Evolutionary conservation across 352 stramenopile species (phyloP).

Genomic region (Phytophthora pinifolia): DNA sequence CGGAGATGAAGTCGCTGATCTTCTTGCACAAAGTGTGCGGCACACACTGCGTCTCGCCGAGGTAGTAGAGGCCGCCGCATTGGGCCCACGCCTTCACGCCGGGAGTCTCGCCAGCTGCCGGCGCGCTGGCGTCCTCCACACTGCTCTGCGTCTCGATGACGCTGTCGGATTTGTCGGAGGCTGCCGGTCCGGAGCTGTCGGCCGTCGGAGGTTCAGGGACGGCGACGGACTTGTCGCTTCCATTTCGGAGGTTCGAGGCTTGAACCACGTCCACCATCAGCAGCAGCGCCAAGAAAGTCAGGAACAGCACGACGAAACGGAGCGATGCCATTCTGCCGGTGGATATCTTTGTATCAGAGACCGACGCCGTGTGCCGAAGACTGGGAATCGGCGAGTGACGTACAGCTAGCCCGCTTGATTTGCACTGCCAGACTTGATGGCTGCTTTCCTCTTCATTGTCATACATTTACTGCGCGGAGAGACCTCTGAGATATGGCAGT

Average conservation of each 20-base stretch:
- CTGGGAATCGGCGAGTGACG: conserved; percentile 23
- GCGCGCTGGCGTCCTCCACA: conserved; percentile 2
- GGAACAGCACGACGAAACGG: conserved; percentile 10
- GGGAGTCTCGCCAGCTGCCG: not conserved
- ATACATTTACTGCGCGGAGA: not conserved
- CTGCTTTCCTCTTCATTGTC: too few relatives aligned
- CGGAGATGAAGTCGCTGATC: conserved; percentile 34
- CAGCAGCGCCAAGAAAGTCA: conserved; percentile 5
- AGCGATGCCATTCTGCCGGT: conserved; percentile 5
- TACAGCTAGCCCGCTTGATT: conserved; percentile 15
- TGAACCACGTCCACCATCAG: not conserved
- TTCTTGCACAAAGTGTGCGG: conserved; percentile 30
- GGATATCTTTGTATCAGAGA: conserved; percentile 5
- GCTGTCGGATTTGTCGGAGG: conserved; percentile 2
- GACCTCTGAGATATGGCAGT: not conserved
- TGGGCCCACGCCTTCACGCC: conserved; percentile 29
- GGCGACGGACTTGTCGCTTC: not conserved
- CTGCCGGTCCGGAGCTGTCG: conserved; percentile 1
- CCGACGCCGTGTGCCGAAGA: conserved; percentile 3
- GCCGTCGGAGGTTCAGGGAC: not conserved
- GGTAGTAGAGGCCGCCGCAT: conserved; percentile 31
- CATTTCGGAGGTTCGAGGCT: conserved; percentile 16
- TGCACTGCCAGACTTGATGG: not conserved
- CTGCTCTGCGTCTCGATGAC: conserved; percentile 6
- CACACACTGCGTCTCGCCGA: conserved; percentile 28